Evolutionary conservation across 345 rosid genomes (phyloP), one percentile per base, ranked within the genome.

Genomic region (Dovyalis caffra): DNA sequence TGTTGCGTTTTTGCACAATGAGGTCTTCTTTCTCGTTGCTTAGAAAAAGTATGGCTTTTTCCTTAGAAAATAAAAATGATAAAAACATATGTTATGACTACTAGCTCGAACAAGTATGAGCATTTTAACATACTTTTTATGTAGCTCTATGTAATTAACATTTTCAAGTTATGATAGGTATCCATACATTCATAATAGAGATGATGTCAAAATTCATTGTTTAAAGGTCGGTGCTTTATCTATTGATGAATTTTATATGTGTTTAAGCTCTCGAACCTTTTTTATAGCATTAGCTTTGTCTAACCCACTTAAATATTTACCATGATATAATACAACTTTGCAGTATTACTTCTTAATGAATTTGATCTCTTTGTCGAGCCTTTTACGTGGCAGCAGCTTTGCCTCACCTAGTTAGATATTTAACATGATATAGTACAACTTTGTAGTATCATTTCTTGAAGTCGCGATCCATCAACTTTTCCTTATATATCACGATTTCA

Each of bases 121-220:
- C 49, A 26, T 21, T 64, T 28, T 49, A 20, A 32, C 16, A 29
- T 72, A 26, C 18, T 65, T 66, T 33, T 33, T 66, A 20, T 69
- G 57, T 61, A 40, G 62, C 75, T 83, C 72, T 25, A 40, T 10
- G 60, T 63, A 40, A 25, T 75, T 83, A 69, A 79, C 21, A 23
- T n/a, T 72, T 80, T 25, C 20, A 21, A 47, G 45, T 73, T 68
- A 69, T 75, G 66, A 70, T 87, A 95, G 99, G 91, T 91, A 95
- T 77, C 80, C 93, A 16, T 95, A 91, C 73, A 91, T 95, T 12
- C 93, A 95, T 78, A 83, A 85, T 68, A 85, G 87, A 69, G 91
- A 93, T 70, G 99, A 98, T 58, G 83, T 82, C 3, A 98, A 95
- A 78, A 86, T 90, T 79, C 99, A 89, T 76, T 95, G 99, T 87